phyloP scores from a whole-genome alignment of 805 yeast genomes.

The Hanseniaspora lachancei region DNA sequence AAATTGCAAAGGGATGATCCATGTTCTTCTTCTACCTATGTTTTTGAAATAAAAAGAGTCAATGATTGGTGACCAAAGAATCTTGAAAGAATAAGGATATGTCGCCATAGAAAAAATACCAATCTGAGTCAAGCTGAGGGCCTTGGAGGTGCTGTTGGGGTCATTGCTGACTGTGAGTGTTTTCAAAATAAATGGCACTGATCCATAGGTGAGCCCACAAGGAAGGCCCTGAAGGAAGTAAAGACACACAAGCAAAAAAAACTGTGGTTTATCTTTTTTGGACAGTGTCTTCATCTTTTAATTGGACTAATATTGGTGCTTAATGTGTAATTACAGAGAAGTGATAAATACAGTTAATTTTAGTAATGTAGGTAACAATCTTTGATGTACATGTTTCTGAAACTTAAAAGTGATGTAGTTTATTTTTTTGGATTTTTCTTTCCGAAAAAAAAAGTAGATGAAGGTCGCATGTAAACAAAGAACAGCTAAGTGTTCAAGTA shows the following conservation, averaged over 20 bases:
- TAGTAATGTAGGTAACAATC: too few relatives aligned
- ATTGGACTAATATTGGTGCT: background rate
- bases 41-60: constrained; percentile 62
- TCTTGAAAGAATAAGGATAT: constrained; percentile 84
- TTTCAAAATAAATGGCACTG: constrained; percentile 80
- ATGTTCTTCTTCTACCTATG: constrained; percentile 73
- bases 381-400: background rate
- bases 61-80: constrained; percentile 91
- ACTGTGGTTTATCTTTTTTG: constrained; percentile 55
- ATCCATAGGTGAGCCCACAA: constrained; percentile 88
- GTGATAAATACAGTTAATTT: background rate
- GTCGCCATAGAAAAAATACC: constrained; percentile 86
- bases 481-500: background rate
- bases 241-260: constrained; percentile 54
- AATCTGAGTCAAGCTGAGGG: constrained; percentile 72
- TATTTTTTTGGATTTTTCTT: background rate
- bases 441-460: background rate
- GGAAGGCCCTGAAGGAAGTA: constrained; percentile 93
- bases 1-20: constrained; percentile 89
- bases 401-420: background rate
- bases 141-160: constrained; percentile 20
- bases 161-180: constrained; percentile 26
- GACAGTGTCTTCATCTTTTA: constrained; percentile 19
- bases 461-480: background rate
- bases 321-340: too few relatives aligned